These are phyloP conservation scores for Malassezia vespertilionis DNA, from an alignment of 1,284 basidiomycete species.

Conservation along the genomic window DNA sequence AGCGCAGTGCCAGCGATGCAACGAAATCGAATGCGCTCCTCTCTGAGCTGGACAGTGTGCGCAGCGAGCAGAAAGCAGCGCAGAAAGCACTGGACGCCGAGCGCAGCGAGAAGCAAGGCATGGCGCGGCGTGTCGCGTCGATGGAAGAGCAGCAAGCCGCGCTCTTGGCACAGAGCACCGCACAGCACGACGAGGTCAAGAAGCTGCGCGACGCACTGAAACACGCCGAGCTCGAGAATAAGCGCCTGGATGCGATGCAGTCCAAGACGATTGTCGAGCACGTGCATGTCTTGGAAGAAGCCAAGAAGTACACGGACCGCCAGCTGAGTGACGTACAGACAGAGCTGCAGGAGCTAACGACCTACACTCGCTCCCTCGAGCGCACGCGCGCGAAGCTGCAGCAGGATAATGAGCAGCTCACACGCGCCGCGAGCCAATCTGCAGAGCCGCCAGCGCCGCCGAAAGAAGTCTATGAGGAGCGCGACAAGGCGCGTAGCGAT, in stretches of 20 bases:
- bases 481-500: slow-evolving; percentile 50
- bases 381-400: slow-evolving; percentile 66
- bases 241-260: slow-evolving; percentile 56
- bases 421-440: slow-evolving; percentile 64
- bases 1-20: slow-evolving; percentile 21
- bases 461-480: slow-evolving; percentile 4
- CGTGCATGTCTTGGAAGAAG: slow-evolving; percentile 91
- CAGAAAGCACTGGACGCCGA: slow-evolving; percentile 70
- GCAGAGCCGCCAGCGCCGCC: slow-evolving; percentile 44
- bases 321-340: slow-evolving; percentile 71
- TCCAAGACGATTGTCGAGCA: slow-evolving; percentile 99
- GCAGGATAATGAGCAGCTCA: slow-evolving; percentile 73
- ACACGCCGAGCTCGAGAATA: slow-evolving; percentile 51
- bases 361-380: slow-evolving; percentile 71
- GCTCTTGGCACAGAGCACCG: slow-evolving; percentile 40
- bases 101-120: slow-evolving; percentile 45
- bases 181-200: slow-evolving; percentile 22
- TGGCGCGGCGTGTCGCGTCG: neutral
- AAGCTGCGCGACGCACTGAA: slow-evolving; percentile 34
- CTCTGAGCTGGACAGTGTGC: slow-evolving; percentile 47
- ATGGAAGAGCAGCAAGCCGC: neutral
- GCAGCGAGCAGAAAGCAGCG: slow-evolving; percentile 54
- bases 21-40: slow-evolving; percentile 59
- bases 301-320: slow-evolving; percentile 86
- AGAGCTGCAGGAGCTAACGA: slow-evolving; percentile 62